Conservation (phyloP, 2,329 filamentous ascomycete genomes). For the Coniella vitis region DNA sequence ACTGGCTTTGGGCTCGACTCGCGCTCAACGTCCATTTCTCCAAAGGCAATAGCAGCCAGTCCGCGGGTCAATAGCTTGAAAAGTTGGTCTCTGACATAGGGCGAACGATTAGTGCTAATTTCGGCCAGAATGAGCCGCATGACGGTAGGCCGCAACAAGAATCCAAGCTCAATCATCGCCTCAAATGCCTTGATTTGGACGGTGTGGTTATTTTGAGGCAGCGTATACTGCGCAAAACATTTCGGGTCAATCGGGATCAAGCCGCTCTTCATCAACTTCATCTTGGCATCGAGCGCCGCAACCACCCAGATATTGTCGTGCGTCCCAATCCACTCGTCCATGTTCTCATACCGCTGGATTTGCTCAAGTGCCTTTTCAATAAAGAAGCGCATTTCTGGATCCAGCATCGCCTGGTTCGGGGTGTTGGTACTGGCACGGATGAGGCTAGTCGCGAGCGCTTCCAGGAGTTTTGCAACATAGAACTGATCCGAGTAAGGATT, state of each 20-base stretch:
- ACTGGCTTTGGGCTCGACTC: conserved; percentile 5
- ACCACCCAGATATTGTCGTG: conserved; percentile 63
- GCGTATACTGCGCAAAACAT: conserved; percentile 57
- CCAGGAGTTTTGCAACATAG: conserved; percentile 77
- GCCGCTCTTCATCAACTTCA: conserved; percentile 56
- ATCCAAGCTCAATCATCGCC: conserved; percentile 56
- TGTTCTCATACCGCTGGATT: conserved; percentile 59
- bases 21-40: conserved; percentile 34
- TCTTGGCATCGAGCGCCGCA: conserved; percentile 55
- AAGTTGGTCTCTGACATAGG: conserved; percentile 53
- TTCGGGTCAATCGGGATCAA: conserved; percentile 48
- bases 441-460: conserved; percentile 51
- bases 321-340: conserved; percentile 62
- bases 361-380: conserved; percentile 50
- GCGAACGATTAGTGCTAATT: conserved; percentile 56
- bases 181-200: conserved; percentile 62
- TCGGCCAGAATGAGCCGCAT: conserved; percentile 51
- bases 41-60: conserved; percentile 57
- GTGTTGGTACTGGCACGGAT: conserved; percentile 44
- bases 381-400: conserved; percentile 39
- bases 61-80: conserved; percentile 54
- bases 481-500: conserved; percentile 86
- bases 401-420: conserved; percentile 33
- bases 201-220: conserved; percentile 55
- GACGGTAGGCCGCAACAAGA: conserved; percentile 47